Conservation (phyloP, 345 rosid genomes). For the Geranium brycei region DNA sequence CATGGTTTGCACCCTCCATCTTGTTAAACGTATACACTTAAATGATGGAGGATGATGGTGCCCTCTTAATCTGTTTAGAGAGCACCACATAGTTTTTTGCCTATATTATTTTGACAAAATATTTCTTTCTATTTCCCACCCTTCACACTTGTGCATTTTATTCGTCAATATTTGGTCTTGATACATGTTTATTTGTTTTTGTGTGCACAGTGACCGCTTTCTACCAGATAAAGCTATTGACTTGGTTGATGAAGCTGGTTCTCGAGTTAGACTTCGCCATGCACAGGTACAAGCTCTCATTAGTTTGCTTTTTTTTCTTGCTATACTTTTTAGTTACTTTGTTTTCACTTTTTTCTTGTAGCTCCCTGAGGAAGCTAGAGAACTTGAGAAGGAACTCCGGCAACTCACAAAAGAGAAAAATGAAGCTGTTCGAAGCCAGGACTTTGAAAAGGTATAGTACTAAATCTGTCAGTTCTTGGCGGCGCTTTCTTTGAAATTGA, state of each 20-base stretch:
- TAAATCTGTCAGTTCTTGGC: neutral
- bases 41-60: too few species aligned
- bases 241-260: conserved; percentile 65
- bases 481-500: neutral
- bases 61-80: too few species aligned
- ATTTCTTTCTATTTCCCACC: neutral
- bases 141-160: too few species aligned
- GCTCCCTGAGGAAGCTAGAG: conserved; percentile 99
- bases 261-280: conserved; percentile 47
- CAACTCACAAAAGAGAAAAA: conserved; percentile 93
- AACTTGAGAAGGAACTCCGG: conserved; percentile 90
- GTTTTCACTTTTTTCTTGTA: conserved; percentile 13
- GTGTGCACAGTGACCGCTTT: conserved; percentile 41
- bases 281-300: conserved; percentile 14
- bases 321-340: neutral
- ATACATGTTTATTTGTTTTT: conserved; percentile 1
- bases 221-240: conserved; percentile 65
- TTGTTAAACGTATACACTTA: too few species aligned
- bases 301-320: neutral
- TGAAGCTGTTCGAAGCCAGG: conserved; percentile 90
- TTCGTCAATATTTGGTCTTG: neutral
- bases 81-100: too few species aligned
- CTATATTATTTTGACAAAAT: neutral
- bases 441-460: conserved; percentile 71
- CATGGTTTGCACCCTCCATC: too few species aligned